Evolutionary conservation across 108 stramenopile genomes (phyloP).

Genomic region (Skeletonema costatum): DNA sequence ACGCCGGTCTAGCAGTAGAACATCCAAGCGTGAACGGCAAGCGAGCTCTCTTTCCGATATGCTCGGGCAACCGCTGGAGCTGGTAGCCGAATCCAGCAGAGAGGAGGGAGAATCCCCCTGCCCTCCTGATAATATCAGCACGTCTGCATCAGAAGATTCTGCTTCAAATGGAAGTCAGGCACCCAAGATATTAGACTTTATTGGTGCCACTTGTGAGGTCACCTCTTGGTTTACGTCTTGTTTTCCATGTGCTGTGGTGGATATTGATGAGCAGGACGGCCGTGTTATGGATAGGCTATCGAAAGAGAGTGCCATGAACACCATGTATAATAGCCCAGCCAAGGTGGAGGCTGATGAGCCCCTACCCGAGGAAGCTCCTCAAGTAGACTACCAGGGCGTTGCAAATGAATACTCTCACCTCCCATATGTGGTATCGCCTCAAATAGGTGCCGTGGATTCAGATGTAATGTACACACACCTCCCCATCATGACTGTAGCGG

Average conservation of each 20-base stretch:
- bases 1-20: neutral
- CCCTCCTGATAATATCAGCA: neutral
- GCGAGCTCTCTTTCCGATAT: neutral
- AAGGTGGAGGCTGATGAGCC: neutral
- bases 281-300: constrained; percentile 22
- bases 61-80: neutral
- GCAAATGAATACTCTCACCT: neutral
- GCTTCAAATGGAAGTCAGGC: constrained; percentile 17
- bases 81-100: neutral
- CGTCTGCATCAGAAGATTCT: constrained; percentile 30
- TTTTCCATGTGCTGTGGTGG: constrained; percentile 44
- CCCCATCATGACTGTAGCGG: neutral
- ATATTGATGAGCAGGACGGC: constrained; percentile 32
- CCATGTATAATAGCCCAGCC: constrained; percentile 24
- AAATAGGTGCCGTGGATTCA: neutral
- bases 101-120: neutral
- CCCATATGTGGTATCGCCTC: neutral
- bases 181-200: constrained; percentile 23
- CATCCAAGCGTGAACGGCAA: neutral
- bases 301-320: constrained; percentile 41
- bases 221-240: constrained; percentile 45
- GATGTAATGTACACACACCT: neutral
- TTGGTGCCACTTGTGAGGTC: constrained; percentile 31
- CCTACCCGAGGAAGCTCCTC: neutral
- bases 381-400: no score